Conservation (phyloP, 164 flowering plant species). For the Echeveria elegans region DNA sequence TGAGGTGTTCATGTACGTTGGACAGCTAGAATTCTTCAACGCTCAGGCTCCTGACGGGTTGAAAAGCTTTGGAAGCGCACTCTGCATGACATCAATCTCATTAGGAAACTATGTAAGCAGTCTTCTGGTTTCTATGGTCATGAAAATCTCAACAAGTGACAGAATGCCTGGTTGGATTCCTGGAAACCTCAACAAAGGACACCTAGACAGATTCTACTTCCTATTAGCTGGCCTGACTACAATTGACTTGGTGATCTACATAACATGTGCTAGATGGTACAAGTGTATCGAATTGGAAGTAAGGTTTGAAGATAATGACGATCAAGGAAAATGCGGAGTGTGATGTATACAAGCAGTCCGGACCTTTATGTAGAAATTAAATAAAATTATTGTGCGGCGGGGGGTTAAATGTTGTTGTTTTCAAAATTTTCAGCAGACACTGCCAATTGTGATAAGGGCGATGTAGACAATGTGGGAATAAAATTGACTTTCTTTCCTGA, state of each 20-base stretch:
- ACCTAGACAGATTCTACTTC: slow-evolving; percentile 74
- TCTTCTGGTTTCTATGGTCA: slow-evolving; percentile 64
- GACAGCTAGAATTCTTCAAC: slow-evolving; percentile 87
- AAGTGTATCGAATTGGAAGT: slow-evolving; percentile 49
- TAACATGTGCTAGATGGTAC: slow-evolving; percentile 70
- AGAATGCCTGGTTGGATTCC: slow-evolving; percentile 89
- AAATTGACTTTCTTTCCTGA: background rate
- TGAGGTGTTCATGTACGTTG: slow-evolving; percentile 92
- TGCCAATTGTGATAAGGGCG: background rate
- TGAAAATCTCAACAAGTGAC: slow-evolving; percentile 58
- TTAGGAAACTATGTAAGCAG: slow-evolving; percentile 84
- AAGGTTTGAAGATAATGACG: too few relatives aligned
- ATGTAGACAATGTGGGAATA: background rate
- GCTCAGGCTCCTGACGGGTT: slow-evolving; percentile 81
- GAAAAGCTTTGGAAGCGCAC: slow-evolving; percentile 91
- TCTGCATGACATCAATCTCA: slow-evolving; percentile 89
- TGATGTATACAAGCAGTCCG: too few relatives aligned
- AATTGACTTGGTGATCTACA: slow-evolving; percentile 43
- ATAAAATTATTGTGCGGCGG: too few relatives aligned
- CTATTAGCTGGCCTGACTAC: slow-evolving; percentile 61
- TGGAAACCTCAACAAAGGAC: slow-evolving; percentile 80
- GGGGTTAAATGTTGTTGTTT: too few relatives aligned
- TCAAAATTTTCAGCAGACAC: slow-evolving; percentile 1
- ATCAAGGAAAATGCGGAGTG: too few relatives aligned
- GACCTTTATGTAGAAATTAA: too few relatives aligned